Conservation (phyloP, 371 early-diverging fungal genomes). For the Homolaphlyctis polyrhiza region DNA sequence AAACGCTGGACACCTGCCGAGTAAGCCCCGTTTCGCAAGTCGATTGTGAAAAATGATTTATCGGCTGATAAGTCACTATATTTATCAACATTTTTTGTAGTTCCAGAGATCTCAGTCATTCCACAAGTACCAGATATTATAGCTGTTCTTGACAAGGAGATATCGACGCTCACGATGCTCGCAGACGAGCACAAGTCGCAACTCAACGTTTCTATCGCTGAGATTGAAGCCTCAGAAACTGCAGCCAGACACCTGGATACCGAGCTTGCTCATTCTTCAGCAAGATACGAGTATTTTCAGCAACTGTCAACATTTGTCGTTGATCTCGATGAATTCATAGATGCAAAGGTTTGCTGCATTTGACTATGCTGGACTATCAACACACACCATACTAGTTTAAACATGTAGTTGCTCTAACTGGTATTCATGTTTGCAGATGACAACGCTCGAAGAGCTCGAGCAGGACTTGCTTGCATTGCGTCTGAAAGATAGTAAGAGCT, state of each 20-base stretch:
- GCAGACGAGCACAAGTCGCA: conserved; percentile 43
- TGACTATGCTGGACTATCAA: background rate
- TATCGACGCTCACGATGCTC: conserved; percentile 29
- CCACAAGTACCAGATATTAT: conserved; percentile 47
- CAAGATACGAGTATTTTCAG: conserved; percentile 64
- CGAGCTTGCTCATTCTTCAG: conserved; percentile 44
- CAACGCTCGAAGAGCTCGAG: conserved; percentile 60
- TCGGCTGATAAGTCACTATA: too few species aligned
- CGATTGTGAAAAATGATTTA: too few species aligned
- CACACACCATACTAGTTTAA: background rate
- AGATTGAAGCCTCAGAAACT: conserved; percentile 31
- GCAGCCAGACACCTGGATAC: conserved; percentile 35
- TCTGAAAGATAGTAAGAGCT: conserved; percentile 8
- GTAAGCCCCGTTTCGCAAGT: too few species aligned
- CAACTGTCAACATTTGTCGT: conserved; percentile 53
- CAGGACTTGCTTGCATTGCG: conserved; percentile 18
- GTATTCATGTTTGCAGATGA: conserved; percentile 37
- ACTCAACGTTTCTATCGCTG: conserved; percentile 39
- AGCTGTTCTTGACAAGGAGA: conserved; percentile 28
- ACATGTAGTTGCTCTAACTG: background rate
- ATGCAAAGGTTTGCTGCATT: conserved; percentile 59
- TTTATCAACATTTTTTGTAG: conserved; percentile 27
- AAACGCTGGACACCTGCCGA: too few species aligned
- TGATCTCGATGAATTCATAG: conserved; percentile 64
- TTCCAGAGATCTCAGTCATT: conserved; percentile 47